Evolutionary conservation across 305 asterid genomes (phyloP).

Genomic region (Coffea humblotiana): DNA sequence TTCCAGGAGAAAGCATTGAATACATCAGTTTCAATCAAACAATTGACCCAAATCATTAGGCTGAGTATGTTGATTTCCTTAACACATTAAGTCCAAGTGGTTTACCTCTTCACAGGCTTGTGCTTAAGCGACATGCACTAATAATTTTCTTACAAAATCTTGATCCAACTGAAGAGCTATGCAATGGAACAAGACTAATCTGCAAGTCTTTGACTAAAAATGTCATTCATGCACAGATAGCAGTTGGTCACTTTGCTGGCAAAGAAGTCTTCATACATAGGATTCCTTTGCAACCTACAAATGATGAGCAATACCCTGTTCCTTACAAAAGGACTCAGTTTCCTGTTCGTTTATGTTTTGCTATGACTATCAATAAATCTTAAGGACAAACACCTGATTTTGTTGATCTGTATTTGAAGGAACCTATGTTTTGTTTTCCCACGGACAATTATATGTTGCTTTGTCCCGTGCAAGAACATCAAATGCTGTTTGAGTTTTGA

Average conservation of each 20-base stretch:
- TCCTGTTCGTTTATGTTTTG: background rate
- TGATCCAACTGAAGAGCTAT: conserved; percentile 6
- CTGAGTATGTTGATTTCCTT: background rate
- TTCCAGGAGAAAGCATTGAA: background rate
- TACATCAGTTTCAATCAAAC: background rate
- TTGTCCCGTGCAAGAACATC: background rate
- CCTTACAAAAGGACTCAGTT: background rate
- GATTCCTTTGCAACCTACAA: background rate
- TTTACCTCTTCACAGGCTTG: background rate
- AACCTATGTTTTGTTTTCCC: background rate
- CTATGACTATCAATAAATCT: background rate
- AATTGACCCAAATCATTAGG: background rate
- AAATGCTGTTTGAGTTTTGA: background rate
- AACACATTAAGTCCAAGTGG: background rate
- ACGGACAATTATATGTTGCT: background rate
- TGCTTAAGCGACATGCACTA: background rate
- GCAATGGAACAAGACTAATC: conserved; percentile 17
- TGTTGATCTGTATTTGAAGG: background rate
- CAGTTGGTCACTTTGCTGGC: background rate
- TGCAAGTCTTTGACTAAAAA: background rate
- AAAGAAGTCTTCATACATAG: background rate
- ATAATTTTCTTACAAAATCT: conserved; percentile 12
- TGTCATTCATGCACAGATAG: background rate
- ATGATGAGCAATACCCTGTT: no score
- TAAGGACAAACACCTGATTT: background rate